Evolutionary conservation across 1,284 basidiomycete genomes (phyloP).

Genomic region (Xerocomus nothofagi): DNA sequence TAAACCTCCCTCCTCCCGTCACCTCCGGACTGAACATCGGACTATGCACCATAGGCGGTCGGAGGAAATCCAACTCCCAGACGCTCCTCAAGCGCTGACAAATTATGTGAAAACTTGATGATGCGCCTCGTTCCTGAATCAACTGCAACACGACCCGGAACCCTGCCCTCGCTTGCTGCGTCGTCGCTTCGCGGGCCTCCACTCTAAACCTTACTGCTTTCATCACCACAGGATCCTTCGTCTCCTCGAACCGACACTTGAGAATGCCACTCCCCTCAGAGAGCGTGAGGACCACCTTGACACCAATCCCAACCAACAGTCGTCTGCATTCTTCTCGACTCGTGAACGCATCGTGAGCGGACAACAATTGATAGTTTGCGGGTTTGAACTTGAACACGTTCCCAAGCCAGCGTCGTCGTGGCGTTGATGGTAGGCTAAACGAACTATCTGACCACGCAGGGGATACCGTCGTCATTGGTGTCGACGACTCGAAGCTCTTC

Average conservation of each 20-base stretch:
- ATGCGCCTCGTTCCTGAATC: conserved; percentile 83
- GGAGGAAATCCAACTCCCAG: conserved; percentile 63
- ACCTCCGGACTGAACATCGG: conserved; percentile 24
- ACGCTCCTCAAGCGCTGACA: conserved; percentile 65
- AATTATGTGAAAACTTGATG: conserved; percentile 76
- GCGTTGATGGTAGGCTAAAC: conserved; percentile 43
- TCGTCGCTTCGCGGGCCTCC: conserved; percentile 56
- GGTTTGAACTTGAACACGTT: conserved; percentile 89
- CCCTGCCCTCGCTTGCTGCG: conserved; percentile 46
- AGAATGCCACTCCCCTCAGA: conserved; percentile 60
- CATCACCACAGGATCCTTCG: conserved; percentile 50
- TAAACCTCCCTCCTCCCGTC: conserved; percentile 21
- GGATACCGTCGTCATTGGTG: conserved; percentile 26
- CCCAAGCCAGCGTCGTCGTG: conserved; percentile 84
- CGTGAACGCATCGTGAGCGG: conserved; percentile 63
- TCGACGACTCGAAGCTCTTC: conserved; percentile 32
- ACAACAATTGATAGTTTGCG: conserved; percentile 61
- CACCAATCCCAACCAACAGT: conserved; percentile 72
- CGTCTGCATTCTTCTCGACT: conserved; percentile 75
- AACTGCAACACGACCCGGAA: conserved; percentile 62
- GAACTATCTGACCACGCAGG: conserved; percentile 50
- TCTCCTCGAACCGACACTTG: conserved; percentile 66
- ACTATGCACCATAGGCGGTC: conserved; percentile 17
- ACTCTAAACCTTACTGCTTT: conserved; percentile 79
- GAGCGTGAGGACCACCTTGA: conserved; percentile 66